Evolutionary conservation across 2,329 filamentous ascomycete species (phyloP).

Genomic region (Cladosporium phlei): DNA sequence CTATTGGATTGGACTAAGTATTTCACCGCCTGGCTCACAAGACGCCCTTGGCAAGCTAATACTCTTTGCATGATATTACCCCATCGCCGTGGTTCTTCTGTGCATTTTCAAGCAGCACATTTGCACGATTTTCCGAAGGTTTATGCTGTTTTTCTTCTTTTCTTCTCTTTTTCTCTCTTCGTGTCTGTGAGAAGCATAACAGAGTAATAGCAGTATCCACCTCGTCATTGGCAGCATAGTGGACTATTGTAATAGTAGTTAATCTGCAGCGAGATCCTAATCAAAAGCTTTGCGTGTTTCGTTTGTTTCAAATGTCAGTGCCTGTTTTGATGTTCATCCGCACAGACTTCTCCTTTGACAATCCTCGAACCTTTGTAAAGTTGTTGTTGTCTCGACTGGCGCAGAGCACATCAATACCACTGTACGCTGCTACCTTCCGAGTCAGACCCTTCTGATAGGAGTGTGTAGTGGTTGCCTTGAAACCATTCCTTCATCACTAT

Average conservation of each 20-base stretch:
- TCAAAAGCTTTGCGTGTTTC: background rate
- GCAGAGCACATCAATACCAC: too few species aligned
- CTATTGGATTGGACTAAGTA: constrained; percentile 15
- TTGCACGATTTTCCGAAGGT: constrained; percentile 1
- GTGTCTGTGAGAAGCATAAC: constrained; percentile 1
- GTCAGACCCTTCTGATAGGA: too few species aligned
- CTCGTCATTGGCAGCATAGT: background rate
- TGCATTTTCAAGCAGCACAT: constrained; percentile 9
- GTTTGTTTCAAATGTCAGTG: too few species aligned
- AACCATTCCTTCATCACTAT: too few species aligned
- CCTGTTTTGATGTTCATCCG: too few species aligned
- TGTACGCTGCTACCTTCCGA: too few species aligned
- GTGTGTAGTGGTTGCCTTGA: too few species aligned
- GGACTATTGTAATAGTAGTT: constrained; percentile 4
- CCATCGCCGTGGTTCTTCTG: background rate
- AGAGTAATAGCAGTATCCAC: background rate
- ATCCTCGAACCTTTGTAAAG: too few species aligned
- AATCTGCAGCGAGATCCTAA: background rate
- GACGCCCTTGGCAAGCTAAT: constrained; percentile 11
- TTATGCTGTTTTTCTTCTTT: background rate
- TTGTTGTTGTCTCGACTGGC: too few species aligned
- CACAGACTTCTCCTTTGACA: too few species aligned
- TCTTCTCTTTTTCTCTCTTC: too few species aligned
- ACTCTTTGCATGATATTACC: constrained; percentile 1
- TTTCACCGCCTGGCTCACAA: constrained; percentile 7